Evolutionary conservation across 192 early-diverging fungal genomes (phyloP).

Genomic region (Coemansia sp.): DNA sequence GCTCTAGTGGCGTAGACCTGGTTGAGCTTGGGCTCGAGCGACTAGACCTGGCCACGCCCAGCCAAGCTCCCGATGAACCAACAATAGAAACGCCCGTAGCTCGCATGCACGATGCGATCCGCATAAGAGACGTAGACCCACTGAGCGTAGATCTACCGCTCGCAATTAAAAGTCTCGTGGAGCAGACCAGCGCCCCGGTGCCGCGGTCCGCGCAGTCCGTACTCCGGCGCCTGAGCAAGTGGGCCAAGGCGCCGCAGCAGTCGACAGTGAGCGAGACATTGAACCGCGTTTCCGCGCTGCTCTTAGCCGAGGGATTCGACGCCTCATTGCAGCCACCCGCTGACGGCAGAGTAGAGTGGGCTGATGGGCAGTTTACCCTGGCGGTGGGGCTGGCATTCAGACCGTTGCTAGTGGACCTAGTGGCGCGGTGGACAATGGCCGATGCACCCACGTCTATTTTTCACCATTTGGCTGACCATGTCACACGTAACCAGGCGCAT

Average conservation of each 20-base stretch:
- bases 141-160: conserved; percentile 44
- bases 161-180: conserved; percentile 9
- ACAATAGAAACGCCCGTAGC: not conserved
- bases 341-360: conserved; percentile 13
- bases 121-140: conserved; percentile 39
- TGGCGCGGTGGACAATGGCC: conserved; percentile 68
- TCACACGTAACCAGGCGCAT: conserved; percentile 29
- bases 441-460: conserved; percentile 40
- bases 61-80: not conserved
- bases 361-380: conserved; percentile 36
- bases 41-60: conserved; percentile 23
- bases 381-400: conserved; percentile 54
- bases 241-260: conserved; percentile 19
- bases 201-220: conserved; percentile 4
- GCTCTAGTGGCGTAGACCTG: conserved; percentile 15
- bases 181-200: conserved; percentile 4
- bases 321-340: not conserved
- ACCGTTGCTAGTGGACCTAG: conserved; percentile 78
- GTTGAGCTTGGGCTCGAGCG: conserved; percentile 34
- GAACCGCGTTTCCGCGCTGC: conserved; percentile 29
- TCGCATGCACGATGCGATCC: conserved; percentile 11
- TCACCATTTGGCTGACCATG: conserved; percentile 8
- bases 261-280: conserved; percentile 9
- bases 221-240: conserved; percentile 14
- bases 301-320: conserved; percentile 26